Evolutionary conservation across 2,329 filamentous ascomycete species (phyloP).

Genomic region (Lachnellula suecica): DNA sequence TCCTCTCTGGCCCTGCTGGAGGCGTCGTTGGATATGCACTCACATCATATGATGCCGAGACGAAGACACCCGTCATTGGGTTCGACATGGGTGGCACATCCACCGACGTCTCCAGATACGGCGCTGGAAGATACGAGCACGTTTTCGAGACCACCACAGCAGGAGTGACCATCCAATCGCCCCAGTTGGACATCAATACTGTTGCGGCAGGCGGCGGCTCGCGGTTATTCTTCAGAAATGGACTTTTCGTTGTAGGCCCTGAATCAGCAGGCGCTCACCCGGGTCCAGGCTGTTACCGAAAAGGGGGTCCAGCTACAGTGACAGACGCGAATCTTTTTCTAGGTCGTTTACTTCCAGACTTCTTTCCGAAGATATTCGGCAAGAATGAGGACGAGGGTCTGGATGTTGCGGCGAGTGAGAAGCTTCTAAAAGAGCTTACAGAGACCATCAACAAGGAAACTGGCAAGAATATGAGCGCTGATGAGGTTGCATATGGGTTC

Average conservation of each 20-base stretch:
- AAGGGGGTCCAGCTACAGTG: slow-evolving; percentile 86
- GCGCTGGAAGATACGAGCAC: slow-evolving; percentile 83
- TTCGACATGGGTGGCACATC: slow-evolving; percentile 97
- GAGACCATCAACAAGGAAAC: slow-evolving; percentile 77
- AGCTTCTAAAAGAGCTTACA: slow-evolving; percentile 73
- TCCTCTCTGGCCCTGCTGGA: slow-evolving; percentile 86
- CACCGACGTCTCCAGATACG: slow-evolving; percentile 87
- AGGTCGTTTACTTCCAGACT: slow-evolving; percentile 80
- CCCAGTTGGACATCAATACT: slow-evolving; percentile 92
- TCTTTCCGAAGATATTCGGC: slow-evolving; percentile 95
- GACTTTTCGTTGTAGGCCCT: slow-evolving; percentile 85
- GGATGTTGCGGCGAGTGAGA: slow-evolving; percentile 73
- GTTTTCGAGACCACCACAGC: slow-evolving; percentile 93
- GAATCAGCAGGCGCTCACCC: slow-evolving; percentile 88
- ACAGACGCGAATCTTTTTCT: slow-evolving; percentile 90
- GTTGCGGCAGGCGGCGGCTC: slow-evolving; percentile 89
- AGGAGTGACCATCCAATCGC: slow-evolving; percentile 90
- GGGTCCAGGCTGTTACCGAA: slow-evolving; percentile 87
- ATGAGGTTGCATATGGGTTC: slow-evolving; percentile 88
- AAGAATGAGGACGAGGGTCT: slow-evolving; percentile 81
- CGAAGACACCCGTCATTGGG: slow-evolving; percentile 83
- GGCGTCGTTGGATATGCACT: slow-evolving; percentile 91
- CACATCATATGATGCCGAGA: slow-evolving; percentile 83
- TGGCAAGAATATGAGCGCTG: slow-evolving; percentile 68
- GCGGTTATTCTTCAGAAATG: slow-evolving; percentile 82